Evolutionary conservation across 805 yeast genomes (phyloP), one percentile per base, ranked within the genome.

Genomic region (Isabelozyma heimii): DNA sequence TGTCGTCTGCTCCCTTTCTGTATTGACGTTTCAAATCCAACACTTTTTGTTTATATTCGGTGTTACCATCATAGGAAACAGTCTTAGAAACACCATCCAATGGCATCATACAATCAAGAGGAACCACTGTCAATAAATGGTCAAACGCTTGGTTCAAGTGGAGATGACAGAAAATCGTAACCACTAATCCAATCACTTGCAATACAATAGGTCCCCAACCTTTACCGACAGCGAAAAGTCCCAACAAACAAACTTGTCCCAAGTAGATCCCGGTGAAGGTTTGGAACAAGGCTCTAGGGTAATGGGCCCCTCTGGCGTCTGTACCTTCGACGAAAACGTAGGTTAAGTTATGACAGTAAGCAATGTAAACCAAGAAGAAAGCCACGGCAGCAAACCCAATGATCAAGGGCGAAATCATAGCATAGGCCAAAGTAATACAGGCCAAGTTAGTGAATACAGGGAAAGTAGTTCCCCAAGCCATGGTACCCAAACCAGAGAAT

Each of bases 131-230:
- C 52, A 85, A 60, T 62, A 91, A 72, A 10, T 78, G 75, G 48
- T 79, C 85, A 62, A 90, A 89, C 0, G 97, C 89, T 8, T 61
- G 52, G 52, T 77, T 81, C 62, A 92, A 66, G 53, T 82, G 79
- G 28, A 81, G 14, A 59, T 92, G 97, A 50, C 81, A 75, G 61
- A 89, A 85, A 4, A 79, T 79, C 0, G 97, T 89, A 54, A 77
- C 66, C 8, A 77, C 80, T 12, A 89, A 59, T 40, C 86, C 74
- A 45, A 91, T 75, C 1, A 82, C 84, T 65, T 87, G 89, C 47
- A 92, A 69, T 3, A 85, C 88, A 54, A 91, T 77, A 37, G 97
- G 96, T 42, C 97, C 98, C 97, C 97, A 92, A 40, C 95, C 87
- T 75, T 89, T 89, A 52, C 95, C 91, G 48, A 92, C 95, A 14